Evolutionary conservation across 2,329 filamentous ascomycete genomes (phyloP).

Genomic region (Seiridium cupressi): DNA sequence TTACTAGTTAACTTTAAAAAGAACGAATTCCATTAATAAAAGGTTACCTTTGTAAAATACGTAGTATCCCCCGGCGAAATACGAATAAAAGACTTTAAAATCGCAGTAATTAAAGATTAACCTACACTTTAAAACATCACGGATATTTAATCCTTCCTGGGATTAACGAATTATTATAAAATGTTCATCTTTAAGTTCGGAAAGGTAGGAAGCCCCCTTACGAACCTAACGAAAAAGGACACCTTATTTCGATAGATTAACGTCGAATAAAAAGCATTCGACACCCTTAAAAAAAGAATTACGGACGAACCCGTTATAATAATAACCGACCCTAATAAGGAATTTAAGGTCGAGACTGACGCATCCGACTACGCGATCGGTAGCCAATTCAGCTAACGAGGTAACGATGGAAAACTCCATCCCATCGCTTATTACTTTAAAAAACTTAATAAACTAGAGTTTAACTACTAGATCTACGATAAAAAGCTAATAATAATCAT

Average conservation of each 20-base stretch:
- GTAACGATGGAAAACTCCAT: constrained; percentile 8
- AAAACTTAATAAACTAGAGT: constrained; percentile 17
- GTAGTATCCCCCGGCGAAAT: constrained; percentile 23
- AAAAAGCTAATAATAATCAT: constrained; percentile 22
- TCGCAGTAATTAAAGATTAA: constrained; percentile 21
- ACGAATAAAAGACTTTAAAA: constrained; percentile 22
- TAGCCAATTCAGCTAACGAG: constrained; percentile 3
- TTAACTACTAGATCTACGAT: constrained; percentile 22
- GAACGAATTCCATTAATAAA: constrained; percentile 25
- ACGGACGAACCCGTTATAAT: constrained; percentile 9
- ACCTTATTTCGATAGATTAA: neutral
- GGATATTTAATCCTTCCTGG: constrained; percentile 1
- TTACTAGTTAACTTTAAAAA: constrained; percentile 22
- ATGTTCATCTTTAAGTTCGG: neutral
- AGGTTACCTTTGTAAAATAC: constrained; percentile 27
- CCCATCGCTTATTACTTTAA: constrained; percentile 13
- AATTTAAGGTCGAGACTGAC: constrained; percentile 5
- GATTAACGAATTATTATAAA: constrained; percentile 6
- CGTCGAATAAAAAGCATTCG: neutral
- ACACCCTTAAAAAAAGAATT: neutral
- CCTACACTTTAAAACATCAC: constrained; percentile 12
- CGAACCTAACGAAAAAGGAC: neutral
- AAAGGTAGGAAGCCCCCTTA: neutral
- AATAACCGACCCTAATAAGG: constrained; percentile 8
- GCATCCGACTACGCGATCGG: neutral